Evolutionary conservation across 129 eudicot genomes (phyloP), one percentile per base, ranked within the genome.

Genomic region (Chrysanthemum seticuspe): DNA sequence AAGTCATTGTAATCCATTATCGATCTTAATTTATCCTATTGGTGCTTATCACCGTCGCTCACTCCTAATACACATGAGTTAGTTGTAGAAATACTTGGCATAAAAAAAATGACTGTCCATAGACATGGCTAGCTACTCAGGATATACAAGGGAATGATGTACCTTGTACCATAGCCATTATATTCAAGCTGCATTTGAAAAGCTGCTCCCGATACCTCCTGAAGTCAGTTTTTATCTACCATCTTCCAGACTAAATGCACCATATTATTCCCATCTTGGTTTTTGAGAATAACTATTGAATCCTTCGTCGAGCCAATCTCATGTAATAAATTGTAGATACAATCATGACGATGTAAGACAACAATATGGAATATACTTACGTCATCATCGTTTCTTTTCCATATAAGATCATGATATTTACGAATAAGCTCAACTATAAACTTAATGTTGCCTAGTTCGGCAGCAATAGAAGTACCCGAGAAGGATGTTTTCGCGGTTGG

Each of bases 161-260:
- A 83, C 86, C 86, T 83, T 79, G 45, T 63, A 79, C 87, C 87
- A 83, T 11, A 74, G 7, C 10, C 27, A 25, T 25, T 25, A 25
- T 74, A 12, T 31, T 79, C 71, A 2, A 65, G 70, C 44, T 83
- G 86, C 68, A 83, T 64, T 10, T 70, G 81, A 13, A 83, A 79
- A 65, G 83, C 87, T 40, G 59, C 84, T 14, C 87, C 87, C 6
- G 76, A 75, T 6, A 79, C 74, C 15, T 12, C 13, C 5, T 52
- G 59, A 4, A 79, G 78, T 36, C 48, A 71, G 66, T 53, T 70
- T 53, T 63, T 61, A 1, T 62, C 50, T 1, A 67, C 56, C 12
- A 6, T 70, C 27, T 7, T 75, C 4, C 67, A 81, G n/a, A 19
- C 21, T 19, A 19, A 51, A 71, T 79, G 87, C 54, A 83, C 59